Conservation (phyloP, 805 yeast species). For the Candida dajiaensis region DNA sequence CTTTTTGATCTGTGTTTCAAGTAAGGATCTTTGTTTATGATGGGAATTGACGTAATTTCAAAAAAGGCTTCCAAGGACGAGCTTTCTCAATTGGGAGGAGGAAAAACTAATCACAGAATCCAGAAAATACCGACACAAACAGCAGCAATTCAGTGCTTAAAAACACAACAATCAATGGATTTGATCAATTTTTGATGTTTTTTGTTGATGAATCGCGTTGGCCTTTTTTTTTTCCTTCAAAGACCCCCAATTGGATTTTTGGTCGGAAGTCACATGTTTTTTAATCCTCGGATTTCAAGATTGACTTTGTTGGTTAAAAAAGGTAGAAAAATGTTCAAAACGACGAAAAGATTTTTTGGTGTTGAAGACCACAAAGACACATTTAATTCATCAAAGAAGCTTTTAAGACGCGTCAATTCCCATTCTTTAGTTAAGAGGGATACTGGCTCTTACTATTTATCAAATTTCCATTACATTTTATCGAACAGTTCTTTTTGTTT, state of each 20-base stretch:
- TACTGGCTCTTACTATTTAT: not conserved
- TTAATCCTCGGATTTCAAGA: not conserved
- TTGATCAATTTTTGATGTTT: constrained; percentile 3
- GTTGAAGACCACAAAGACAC: not conserved
- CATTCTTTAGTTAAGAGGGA: not conserved
- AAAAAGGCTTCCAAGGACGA: not conserved
- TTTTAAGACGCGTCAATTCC: not conserved
- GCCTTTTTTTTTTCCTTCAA: not conserved
- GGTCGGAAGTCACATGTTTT: not conserved
- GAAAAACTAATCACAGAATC: not conserved
- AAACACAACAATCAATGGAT: too few relatives aligned
- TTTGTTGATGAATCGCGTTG: constrained; percentile 1
- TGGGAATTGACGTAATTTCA: not conserved
- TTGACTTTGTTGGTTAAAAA: too few relatives aligned
- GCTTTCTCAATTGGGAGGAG: not conserved
- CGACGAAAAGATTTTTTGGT: not conserved
- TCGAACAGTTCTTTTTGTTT: not conserved
- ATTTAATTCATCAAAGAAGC: not conserved
- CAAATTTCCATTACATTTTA: too few relatives aligned
- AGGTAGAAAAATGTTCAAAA: not conserved
- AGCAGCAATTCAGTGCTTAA: not conserved
- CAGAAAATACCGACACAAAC: not conserved
- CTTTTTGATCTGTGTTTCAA: constrained; percentile 1
- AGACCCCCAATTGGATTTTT: not conserved
- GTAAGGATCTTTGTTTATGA: not conserved